phyloP scores from a whole-genome alignment of 768 basidiomycete species.

The Grammothele lineata region DNA sequence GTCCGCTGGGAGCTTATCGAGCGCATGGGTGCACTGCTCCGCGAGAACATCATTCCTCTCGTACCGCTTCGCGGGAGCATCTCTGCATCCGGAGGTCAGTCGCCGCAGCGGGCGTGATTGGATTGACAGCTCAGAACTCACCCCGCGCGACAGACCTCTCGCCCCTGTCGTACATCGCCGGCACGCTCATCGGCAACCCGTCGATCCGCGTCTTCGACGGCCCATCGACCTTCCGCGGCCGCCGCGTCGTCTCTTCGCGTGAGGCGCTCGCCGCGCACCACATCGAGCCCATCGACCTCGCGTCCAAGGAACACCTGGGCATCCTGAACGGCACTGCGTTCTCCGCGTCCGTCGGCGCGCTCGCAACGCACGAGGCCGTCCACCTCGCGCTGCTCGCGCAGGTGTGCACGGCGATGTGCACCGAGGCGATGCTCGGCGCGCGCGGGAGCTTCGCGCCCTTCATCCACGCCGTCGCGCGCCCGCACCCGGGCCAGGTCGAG shows the following conservation, averaged over 20 bases:
- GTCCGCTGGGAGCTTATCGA: slow-evolving; percentile 78
- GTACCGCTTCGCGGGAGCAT: slow-evolving; percentile 84
- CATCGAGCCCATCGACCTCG: slow-evolving; percentile 61
- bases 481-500: slow-evolving; percentile 85
- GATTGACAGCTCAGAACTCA: neutral
- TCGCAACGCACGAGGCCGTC: slow-evolving; percentile 70
- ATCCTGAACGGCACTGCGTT: slow-evolving; percentile 86
- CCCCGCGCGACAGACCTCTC: slow-evolving; percentile 51
- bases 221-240: slow-evolving; percentile 42
- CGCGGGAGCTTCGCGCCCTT: slow-evolving; percentile 74
- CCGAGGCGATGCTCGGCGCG: slow-evolving; percentile 75
- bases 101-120: slow-evolving; percentile 13
- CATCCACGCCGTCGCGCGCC: slow-evolving; percentile 69
- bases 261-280: slow-evolving; percentile 57
- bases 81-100: slow-evolving; percentile 72
- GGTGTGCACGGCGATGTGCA: slow-evolving; percentile 78
- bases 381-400: slow-evolving; percentile 64
- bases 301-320: slow-evolving; percentile 76
- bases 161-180: slow-evolving; percentile 81
- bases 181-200: slow-evolving; percentile 74
- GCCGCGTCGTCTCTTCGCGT: slow-evolving; percentile 47
- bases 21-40: slow-evolving; percentile 70
- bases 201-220: slow-evolving; percentile 69
- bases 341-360: slow-evolving; percentile 71
- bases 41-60: slow-evolving; percentile 68